A percentile compares a stretch with the other conserved stretches of the same genome.
These are phyloP conservation scores for Ogataea haglerorum DNA, from an alignment of 805 yeast genomes.

Conservation along the genomic window DNA sequence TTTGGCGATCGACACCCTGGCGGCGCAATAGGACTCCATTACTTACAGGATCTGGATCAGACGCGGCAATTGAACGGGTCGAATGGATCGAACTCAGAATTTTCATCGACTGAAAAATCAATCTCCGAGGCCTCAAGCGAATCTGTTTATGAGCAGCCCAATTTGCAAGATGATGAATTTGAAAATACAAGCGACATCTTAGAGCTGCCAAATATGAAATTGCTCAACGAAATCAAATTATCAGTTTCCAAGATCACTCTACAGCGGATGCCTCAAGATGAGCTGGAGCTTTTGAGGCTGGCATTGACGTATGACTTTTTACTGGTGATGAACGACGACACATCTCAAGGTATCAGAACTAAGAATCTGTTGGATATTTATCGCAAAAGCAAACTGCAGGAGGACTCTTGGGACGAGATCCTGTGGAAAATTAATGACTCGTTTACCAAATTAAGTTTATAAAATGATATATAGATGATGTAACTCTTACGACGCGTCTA, in stretches of 20 bases:
- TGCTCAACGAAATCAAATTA: conserved; percentile 23
- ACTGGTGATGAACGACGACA: conserved; percentile 12
- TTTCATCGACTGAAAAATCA: conserved; percentile 12
- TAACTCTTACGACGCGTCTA: conserved; percentile 4
- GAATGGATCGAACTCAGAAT: conserved; percentile 14
- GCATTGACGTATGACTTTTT: conserved; percentile 37
- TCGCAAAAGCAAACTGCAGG: conserved; percentile 21
- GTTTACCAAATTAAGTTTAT: conserved; percentile 13
- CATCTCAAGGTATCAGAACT: conserved; percentile 16
- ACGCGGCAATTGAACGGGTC: conserved; percentile 6
- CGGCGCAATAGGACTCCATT: conserved; percentile 75
- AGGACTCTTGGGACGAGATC: conserved; percentile 25
- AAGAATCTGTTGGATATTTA: conserved; percentile 19
- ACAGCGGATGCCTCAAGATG: conserved; percentile 26
- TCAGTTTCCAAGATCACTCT: conserved; percentile 28
- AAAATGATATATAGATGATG: not conserved
- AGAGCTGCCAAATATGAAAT: conserved; percentile 19
- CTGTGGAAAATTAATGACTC: conserved; percentile 27
- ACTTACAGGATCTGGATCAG: conserved; percentile 16
- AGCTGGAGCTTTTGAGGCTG: conserved; percentile 35
- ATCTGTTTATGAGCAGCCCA: conserved; percentile 11
- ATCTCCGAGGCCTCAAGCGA: conserved; percentile 17
- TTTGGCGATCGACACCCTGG: conserved; percentile 86
- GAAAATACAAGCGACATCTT: conserved; percentile 13
- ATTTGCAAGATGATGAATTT: conserved; percentile 1